Percentiles rank a stretch among this genome's conserved stretches.
Evolutionary conservation across 1,139 yeast species (phyloP).

Genomic region (Pichia sp.): DNA sequence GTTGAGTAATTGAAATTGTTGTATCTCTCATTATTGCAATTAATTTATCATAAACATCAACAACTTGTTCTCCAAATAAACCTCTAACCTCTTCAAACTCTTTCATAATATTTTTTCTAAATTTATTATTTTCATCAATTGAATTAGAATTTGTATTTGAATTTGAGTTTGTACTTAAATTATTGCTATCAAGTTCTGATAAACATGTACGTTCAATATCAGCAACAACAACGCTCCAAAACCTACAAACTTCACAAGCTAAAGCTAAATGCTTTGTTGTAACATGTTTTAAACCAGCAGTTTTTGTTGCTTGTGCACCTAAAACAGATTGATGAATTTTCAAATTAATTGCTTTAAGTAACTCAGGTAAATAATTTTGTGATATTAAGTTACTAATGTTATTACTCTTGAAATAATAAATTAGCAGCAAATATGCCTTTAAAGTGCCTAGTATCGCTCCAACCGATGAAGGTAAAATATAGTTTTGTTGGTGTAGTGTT

Average conservation of each 20-base stretch:
- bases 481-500: constrained; percentile 31
- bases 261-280: constrained; percentile 70
- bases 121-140: neutral
- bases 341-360: constrained; percentile 48
- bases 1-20: constrained; percentile 26
- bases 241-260: constrained; percentile 48
- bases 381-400: constrained; percentile 28
- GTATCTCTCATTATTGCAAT: constrained; percentile 68
- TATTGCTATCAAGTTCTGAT: constrained; percentile 4
- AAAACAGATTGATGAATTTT: constrained; percentile 58
- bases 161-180: neutral
- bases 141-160: neutral
- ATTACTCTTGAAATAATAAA: constrained; percentile 39
- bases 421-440: constrained; percentile 44
- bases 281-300: constrained; percentile 70
- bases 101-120: constrained; percentile 6
- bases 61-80: constrained; percentile 52
- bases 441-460: constrained; percentile 34
- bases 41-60: constrained; percentile 59
- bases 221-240: constrained; percentile 14
- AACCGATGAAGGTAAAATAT: constrained; percentile 41
- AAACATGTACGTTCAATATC: constrained; percentile 11
- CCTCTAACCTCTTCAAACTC: constrained; percentile 34
- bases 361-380: constrained; percentile 32
- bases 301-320: constrained; percentile 71